A percentile compares a stretch with the other conserved stretches of the same genome.
Evolutionary conservation across 441 rosid genomes (phyloP).

Genomic region (Eruca vesicaria): DNA sequence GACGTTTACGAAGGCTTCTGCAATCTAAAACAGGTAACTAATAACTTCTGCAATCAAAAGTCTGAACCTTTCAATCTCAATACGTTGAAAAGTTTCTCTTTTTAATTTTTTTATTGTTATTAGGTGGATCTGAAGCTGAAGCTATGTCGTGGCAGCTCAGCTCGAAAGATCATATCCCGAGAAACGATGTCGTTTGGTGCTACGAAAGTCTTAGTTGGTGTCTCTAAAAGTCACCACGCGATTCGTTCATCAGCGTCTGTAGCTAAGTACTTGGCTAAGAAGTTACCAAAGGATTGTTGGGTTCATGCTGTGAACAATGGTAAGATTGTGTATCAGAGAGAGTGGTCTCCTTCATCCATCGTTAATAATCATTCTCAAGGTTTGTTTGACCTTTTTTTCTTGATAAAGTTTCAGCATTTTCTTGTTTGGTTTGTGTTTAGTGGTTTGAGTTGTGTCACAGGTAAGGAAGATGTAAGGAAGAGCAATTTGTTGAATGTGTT

Average conservation of each 20-base stretch:
- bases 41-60: too few species aligned
- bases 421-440: background rate
- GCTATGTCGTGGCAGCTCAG: slow-evolving; percentile 61
- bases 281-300: slow-evolving; percentile 50
- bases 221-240: slow-evolving; percentile 39
- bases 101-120: too few species aligned
- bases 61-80: background rate
- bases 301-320: slow-evolving; percentile 69
- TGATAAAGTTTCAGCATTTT: background rate
- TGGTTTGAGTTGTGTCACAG: slow-evolving; percentile 38
- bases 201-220: slow-evolving; percentile 55
- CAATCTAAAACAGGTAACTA: slow-evolving; percentile 71
- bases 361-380: slow-evolving; percentile 37
- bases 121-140: slow-evolving; percentile 83
- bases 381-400: slow-evolving; percentile 13
- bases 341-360: slow-evolving; percentile 41
- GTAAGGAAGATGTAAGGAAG: slow-evolving; percentile 41
- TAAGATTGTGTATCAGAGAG: slow-evolving; percentile 55
- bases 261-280: slow-evolving; percentile 68
- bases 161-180: slow-evolving; percentile 48
- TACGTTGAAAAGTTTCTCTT: too few species aligned
- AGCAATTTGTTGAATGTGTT: slow-evolving; percentile 51
- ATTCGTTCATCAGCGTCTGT: slow-evolving; percentile 54
- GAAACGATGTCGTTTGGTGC: slow-evolving; percentile 61
- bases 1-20: slow-evolving; percentile 81